These are phyloP conservation scores for Avena insularis DNA, from an alignment of 176 grass and related monocot genomes.

Conservation along the genomic window DNA sequence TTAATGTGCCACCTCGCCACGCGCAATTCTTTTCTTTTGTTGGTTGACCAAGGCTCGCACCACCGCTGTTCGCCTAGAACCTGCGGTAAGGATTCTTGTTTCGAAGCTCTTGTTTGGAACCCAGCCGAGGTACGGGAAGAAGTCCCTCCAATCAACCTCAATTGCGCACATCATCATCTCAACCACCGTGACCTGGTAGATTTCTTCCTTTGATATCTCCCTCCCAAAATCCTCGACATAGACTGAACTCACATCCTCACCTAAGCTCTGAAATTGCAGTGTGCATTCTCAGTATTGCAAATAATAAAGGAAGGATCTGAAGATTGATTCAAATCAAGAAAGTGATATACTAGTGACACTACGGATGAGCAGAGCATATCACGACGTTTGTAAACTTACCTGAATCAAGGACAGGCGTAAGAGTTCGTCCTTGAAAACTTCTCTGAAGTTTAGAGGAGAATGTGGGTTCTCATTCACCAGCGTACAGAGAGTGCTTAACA, in stretches of 20 bases:
- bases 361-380: neutral
- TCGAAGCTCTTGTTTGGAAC: conserved; percentile 81
- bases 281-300: neutral
- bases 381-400: conserved; percentile 40
- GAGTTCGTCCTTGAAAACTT: conserved; percentile 72
- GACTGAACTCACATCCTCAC: conserved; percentile 60
- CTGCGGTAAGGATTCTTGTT: conserved; percentile 53
- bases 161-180: conserved; percentile 86
- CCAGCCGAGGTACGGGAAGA: conserved; percentile 91
- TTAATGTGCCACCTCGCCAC: conserved; percentile 57
- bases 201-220: conserved; percentile 59
- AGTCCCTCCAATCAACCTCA: conserved; percentile 92
- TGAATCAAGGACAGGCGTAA: conserved; percentile 73
- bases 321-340: neutral
- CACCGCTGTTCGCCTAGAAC: conserved; percentile 47
- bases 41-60: conserved; percentile 63
- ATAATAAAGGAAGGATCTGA: neutral
- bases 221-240: conserved; percentile 77
- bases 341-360: neutral
- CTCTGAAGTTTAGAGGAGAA: conserved; percentile 61
- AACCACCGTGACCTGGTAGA: conserved; percentile 54
- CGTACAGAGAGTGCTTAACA: conserved; percentile 49
- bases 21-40: conserved; percentile 63
- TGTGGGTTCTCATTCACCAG: conserved; percentile 54
- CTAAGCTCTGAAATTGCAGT: conserved; percentile 57